phyloP scores from a whole-genome alignment of 2,329 filamentous ascomycete genomes.

The Colletotrichum spinosum region DNA sequence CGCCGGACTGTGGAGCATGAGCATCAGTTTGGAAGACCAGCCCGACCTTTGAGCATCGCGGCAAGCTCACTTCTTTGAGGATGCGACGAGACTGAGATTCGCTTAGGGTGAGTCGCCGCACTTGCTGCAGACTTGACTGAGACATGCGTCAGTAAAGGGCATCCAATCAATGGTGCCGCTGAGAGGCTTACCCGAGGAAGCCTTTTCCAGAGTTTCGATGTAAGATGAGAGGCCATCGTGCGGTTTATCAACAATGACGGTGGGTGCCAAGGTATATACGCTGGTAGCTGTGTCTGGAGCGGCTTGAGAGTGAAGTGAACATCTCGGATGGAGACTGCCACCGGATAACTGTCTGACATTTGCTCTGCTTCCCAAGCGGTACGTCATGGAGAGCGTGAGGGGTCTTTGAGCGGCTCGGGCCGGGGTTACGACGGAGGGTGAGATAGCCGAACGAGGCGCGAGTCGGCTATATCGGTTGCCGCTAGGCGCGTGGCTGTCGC shows the following conservation, averaged over 20 bases:
- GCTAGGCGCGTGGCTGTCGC: too few species aligned
- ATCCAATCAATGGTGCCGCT: too few species aligned
- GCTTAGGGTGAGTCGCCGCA: too few species aligned
- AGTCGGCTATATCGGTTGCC: neutral
- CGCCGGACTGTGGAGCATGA: too few species aligned
- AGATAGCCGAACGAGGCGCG: neutral
- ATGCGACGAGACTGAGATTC: too few species aligned
- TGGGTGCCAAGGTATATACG: neutral
- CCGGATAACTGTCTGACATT: neutral
- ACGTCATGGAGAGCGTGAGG: neutral
- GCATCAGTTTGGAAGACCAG: too few species aligned
- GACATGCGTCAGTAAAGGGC: neutral
- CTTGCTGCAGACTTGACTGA: slow-evolving; percentile 12
- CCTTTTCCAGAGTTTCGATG: slow-evolving; percentile 12
- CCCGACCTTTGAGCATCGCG: too few species aligned
- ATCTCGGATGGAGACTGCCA: neutral
- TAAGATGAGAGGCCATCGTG: neutral
- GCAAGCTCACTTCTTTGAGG: too few species aligned
- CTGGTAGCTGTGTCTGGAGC: neutral
- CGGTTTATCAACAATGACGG: neutral
- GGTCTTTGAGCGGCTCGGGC: neutral
- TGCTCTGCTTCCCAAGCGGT: neutral
- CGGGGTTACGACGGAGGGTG: neutral
- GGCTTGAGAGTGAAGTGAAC: neutral
- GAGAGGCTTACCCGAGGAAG: neutral